Base-by-base conservation (phyloP, 495 filamentous ascomycete species). In the Hyaloscypha variabilis region DNA sequence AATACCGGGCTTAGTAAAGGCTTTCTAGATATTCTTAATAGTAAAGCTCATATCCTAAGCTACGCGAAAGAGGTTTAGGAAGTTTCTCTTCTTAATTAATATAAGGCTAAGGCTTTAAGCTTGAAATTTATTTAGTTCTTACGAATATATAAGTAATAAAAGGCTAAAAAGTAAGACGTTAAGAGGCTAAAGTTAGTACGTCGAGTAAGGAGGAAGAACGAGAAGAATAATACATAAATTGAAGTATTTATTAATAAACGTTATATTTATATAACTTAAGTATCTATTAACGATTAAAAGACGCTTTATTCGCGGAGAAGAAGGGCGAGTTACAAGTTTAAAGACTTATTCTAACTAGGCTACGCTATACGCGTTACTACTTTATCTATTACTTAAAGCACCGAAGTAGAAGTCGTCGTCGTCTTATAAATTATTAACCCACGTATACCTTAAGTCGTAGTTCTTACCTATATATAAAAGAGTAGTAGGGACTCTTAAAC, bases 391-490 rank as follows among this genome's bases (percentile, higher is more conserved):
- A 24, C 17, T 52, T 52, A 24, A 52, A n/a, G 49, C 17, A 52
- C 17, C 23, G 23, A 52, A 52, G n/a, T 8, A 52, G 49, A 52
- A 52, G 17, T 52, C 17, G n/a, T 52, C 17, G 6, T n/a, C 6
- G 17, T 6, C 49, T 52, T 52, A n/a, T 52, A 52, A 52, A 24
- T 52, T 24, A 6, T 52, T 19, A 6, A 52, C 17, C 49, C 23
- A 52, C 6, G 49, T 52, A 52, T 52, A n/a, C n/a, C 17, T 5
- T 52, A 52, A 5, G n/a, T 52, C 17, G 17, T 52, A 52, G 19
- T n/a, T n/a, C n/a, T 52, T 24, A 24, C 49, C 49, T 19, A 8
- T 52, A 52, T 52, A 52, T 52, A 52, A 52, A 52, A 52, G 49
- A 52, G 49, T 52, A 8, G 17, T 52, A 52, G 49, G 49, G n/a